Conservation (phyloP, 2,329 filamentous ascomycete species). For the Epichloe brachyelytri region DNA sequence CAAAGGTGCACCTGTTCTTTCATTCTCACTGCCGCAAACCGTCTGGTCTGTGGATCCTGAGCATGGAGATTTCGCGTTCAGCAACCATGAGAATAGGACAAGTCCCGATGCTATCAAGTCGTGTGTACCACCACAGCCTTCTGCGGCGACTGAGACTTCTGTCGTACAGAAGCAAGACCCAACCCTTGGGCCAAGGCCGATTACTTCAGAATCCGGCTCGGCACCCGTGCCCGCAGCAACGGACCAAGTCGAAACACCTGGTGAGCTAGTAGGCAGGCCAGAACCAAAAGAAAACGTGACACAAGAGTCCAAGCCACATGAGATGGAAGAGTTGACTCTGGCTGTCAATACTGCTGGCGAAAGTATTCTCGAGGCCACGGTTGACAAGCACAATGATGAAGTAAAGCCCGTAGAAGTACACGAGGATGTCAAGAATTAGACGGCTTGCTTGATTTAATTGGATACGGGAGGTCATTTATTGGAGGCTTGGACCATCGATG, state of each 20-base stretch:
- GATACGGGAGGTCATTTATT: neutral
- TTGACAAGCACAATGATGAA: slow-evolving; percentile 22
- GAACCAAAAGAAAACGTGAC: neutral
- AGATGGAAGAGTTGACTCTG: slow-evolving; percentile 21
- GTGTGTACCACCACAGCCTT: slow-evolving; percentile 1
- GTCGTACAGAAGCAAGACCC: slow-evolving; percentile 1
- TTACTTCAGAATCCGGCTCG: neutral
- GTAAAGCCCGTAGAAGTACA: slow-evolving; percentile 24
- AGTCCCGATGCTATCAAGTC: slow-evolving; percentile 4
- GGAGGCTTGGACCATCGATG: neutral
- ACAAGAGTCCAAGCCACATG: slow-evolving; percentile 1
- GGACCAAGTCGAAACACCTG: neutral
- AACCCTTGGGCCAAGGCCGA: neutral
- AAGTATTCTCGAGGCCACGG: slow-evolving; percentile 25
- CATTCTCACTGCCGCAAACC: slow-evolving; percentile 33
- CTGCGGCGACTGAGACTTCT: neutral
- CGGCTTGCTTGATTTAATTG: neutral
- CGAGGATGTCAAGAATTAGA: slow-evolving; percentile 20
- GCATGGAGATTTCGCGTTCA: slow-evolving; percentile 27
- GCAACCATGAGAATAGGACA: slow-evolving; percentile 8
- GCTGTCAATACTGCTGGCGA: slow-evolving; percentile 31
- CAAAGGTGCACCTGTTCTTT: slow-evolving; percentile 23
- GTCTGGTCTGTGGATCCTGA: slow-evolving; percentile 41
- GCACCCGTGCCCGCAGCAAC: neutral
- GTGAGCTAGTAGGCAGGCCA: neutral